Percentiles rank a stretch among this genome's conserved stretches.
phyloP scores from a whole-genome alignment of 2,329 filamentous ascomycete genomes.

The Cladorrhinum sp. region DNA sequence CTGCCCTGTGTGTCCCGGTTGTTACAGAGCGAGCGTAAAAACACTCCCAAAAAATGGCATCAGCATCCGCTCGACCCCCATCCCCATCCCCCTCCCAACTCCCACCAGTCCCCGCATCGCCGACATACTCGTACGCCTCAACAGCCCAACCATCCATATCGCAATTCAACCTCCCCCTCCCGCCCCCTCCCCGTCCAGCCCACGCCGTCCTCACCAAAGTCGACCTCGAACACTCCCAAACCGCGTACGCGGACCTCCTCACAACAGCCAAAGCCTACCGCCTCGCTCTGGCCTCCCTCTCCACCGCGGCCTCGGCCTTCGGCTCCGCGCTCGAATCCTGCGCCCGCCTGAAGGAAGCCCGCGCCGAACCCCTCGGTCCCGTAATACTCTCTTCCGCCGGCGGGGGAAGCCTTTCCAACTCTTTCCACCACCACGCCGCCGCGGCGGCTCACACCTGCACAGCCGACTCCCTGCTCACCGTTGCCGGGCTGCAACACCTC shows the following conservation, averaged over 20 bases:
- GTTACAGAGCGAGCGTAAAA: too few species aligned
- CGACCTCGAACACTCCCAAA: conserved; percentile 61
- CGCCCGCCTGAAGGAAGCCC: conserved; percentile 65
- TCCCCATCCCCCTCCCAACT: conserved; percentile 56
- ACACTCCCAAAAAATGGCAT: conserved; percentile 34
- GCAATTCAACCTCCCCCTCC: conserved; percentile 56
- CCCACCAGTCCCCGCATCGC: conserved; percentile 59
- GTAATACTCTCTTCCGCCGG: conserved; percentile 44
- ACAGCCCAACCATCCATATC: conserved; percentile 54
- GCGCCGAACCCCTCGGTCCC: conserved; percentile 49
- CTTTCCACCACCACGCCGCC: conserved; percentile 41
- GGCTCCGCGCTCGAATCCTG: conserved; percentile 64
- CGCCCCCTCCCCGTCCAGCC: conserved; percentile 56
- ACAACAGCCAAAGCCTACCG: conserved; percentile 63
- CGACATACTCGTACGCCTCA: conserved; percentile 61
- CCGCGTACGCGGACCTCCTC: conserved; percentile 60
- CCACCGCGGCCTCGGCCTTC: conserved; percentile 60
- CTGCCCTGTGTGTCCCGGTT: too few species aligned
- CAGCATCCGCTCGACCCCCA: conserved; percentile 31
- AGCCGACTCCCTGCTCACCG: conserved; percentile 59
- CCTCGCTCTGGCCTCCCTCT: conserved; percentile 57
- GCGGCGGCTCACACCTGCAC: conserved; percentile 53
- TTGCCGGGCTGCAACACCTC: conserved; percentile 63
- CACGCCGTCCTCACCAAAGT: conserved; percentile 60
- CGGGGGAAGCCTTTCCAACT: conserved; percentile 35